phyloP scores from a whole-genome alignment of 2,329 filamentous ascomycete species.

The Knufia fluminis region DNA sequence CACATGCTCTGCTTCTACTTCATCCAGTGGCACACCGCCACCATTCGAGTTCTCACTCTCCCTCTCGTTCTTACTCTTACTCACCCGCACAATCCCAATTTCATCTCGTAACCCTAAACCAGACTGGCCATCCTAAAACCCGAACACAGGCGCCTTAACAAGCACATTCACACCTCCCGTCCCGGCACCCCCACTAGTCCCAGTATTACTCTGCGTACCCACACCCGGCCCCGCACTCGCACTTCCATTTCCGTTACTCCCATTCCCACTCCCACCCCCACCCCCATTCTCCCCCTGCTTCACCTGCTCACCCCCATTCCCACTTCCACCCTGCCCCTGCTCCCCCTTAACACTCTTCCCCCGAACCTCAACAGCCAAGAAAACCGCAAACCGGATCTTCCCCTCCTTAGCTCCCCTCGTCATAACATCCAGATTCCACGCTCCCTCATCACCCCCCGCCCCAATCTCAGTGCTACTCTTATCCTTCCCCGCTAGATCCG shows the following conservation, averaged over 20 bases:
- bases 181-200: slow-evolving; percentile 11
- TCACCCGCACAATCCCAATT: no score
- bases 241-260: slow-evolving; percentile 7
- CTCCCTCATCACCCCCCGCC: slow-evolving; percentile 3
- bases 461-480: not conserved
- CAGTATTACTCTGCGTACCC: not conserved
- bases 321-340: slow-evolving; percentile 7
- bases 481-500: not conserved
- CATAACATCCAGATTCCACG: slow-evolving; percentile 12
- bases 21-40: no score
- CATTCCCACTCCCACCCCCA: no score
- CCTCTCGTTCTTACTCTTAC: no score
- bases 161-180: slow-evolving; percentile 48
- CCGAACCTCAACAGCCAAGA: slow-evolving; percentile 64
- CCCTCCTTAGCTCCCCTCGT: slow-evolving; percentile 23
- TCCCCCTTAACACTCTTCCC: slow-evolving; percentile 40
- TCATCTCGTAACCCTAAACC: no score
- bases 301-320: not conserved
- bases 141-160: slow-evolving; percentile 63
- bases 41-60: no score
- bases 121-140: slow-evolving; percentile 20
- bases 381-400: slow-evolving; percentile 65
- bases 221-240: not conserved
- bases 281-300: slow-evolving; percentile 6
- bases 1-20: no score